Percentiles rank a stretch among this genome's conserved stretches.
Conservation (phyloP, 2,329 filamentous ascomycete species). For the Magnaporthales sp. region DNA sequence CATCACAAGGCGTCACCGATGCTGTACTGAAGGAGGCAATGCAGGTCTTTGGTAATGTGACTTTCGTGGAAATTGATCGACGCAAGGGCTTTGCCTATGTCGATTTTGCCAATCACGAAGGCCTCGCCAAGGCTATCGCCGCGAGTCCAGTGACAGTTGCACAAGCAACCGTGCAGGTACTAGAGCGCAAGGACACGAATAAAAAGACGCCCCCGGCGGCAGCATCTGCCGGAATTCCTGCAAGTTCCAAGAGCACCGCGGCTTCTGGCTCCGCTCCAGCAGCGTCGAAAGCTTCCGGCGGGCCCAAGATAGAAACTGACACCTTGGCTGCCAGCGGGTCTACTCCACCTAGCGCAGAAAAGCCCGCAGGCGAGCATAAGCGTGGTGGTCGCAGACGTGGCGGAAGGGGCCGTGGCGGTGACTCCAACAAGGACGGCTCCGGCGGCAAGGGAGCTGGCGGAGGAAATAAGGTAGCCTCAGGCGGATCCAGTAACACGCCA, state of each 20-base stretch:
- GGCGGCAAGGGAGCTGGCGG: background rate
- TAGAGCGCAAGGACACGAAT: constrained; percentile 64
- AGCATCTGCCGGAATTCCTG: background rate
- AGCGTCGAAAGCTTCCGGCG: background rate
- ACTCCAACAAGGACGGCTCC: constrained; percentile 4
- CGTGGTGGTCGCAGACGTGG: constrained; percentile 12
- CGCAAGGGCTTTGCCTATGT: constrained; percentile 93
- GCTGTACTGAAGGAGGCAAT: constrained; percentile 67
- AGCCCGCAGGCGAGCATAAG: constrained; percentile 7
- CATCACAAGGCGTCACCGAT: constrained; percentile 87
- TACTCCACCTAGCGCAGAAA: background rate
- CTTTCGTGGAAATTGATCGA: constrained; percentile 83
- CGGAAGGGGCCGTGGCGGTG: constrained; percentile 10
- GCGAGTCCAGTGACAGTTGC: constrained; percentile 77
- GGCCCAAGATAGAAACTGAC: background rate
- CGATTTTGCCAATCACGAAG: constrained; percentile 68
- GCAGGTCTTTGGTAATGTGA: constrained; percentile 62
- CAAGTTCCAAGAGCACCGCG: constrained; percentile 4
- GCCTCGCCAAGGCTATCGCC: constrained; percentile 68
- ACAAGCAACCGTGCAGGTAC: constrained; percentile 76
- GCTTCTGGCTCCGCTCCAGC: background rate
- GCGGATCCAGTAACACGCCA: background rate
- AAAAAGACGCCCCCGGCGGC: constrained; percentile 15
- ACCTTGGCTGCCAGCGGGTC: background rate
- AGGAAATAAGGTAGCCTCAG: background rate